Evolutionary conservation across 192 early-diverging fungal genomes (phyloP), one percentile per base, ranked within the genome.

Genomic region (Bifiguratus adelaidae): DNA sequence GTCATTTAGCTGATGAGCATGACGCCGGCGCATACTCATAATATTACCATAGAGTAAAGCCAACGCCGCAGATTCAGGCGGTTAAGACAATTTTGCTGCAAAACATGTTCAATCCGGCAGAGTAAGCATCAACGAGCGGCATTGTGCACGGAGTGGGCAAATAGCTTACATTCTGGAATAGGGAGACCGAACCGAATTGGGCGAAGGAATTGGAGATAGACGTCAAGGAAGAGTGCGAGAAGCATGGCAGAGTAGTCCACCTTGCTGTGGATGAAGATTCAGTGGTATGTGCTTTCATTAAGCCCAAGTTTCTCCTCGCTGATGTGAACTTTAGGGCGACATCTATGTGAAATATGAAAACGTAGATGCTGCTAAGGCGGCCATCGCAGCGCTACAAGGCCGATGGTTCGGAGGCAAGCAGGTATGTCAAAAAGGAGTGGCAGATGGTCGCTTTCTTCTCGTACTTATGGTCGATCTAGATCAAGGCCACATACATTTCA

Each of bases 371-470:
- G 83, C 84, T 7, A 66, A 79, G 25, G 56, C 52, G 29, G 90
- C 92, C 25, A 63, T 83, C 16, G 62, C 71, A 41, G 75, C 78
- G 8, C 68, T 96, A 48, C 80, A 89, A 60, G 81, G 81, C 3
- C 68, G 92, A 24, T 96, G 87, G 80, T 96, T 96, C 73, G 86
- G 83, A 50, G 89, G 90, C 22, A 86, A 85, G 52, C 75, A 85
- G 52, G 56, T 51, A 52, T n/a, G n/a, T n/a, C n/a, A 52, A 24
- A 35, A 44, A n/a, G 1, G 20, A 22, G 24, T 23, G 8, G 12
- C 9, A 16, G 16, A 30, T 7, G 16, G 12, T 20, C 44, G 7
- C 15, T 0, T 56, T 13, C 4, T 12, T 30, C 21, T 26, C 23
- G 7, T 37, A 21, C 41, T 45, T 23, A 16, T 24, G 58, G 30